phyloP scores from a whole-genome alignment of 208 protist species.

The Willaertia magna region DNA sequence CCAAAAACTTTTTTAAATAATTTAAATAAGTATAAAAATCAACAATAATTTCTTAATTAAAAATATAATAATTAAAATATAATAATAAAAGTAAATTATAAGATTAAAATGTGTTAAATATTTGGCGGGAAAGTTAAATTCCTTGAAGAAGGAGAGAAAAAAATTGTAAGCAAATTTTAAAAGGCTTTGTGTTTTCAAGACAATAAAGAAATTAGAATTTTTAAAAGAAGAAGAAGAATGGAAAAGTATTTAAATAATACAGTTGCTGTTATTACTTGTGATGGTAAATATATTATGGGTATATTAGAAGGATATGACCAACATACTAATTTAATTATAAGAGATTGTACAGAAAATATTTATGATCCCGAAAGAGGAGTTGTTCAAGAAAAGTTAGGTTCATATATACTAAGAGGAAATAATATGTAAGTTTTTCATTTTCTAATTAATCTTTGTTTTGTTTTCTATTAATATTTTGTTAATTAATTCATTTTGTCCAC shows the following conservation, averaged over 20 bases:
- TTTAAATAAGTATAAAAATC: not conserved
- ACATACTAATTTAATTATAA: not conserved
- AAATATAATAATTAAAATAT: too few relatives aligned
- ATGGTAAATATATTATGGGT: slow-evolving; percentile 1
- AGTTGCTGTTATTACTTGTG: not conserved
- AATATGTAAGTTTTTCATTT: not conserved
- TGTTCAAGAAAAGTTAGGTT: not conserved
- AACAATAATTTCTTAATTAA: not conserved
- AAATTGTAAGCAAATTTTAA: too few relatives aligned
- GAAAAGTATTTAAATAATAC: not conserved
- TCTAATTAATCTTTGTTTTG: too few relatives aligned
- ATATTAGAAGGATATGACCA: not conserved
- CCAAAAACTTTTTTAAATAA: not conserved
- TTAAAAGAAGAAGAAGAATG: too few relatives aligned
- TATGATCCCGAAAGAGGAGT: not conserved
- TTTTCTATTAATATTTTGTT: not conserved
- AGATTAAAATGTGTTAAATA: too few relatives aligned
- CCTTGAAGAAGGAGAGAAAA: too few relatives aligned
- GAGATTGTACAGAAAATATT: not conserved
- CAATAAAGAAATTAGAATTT: too few relatives aligned
- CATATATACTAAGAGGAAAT: not conserved
- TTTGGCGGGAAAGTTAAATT: too few relatives aligned
- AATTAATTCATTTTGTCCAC: not conserved
- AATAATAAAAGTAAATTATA: too few relatives aligned
- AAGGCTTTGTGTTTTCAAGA: too few relatives aligned